These are phyloP conservation scores for Gamsiella multidivaricata DNA, from an alignment of 192 early-diverging fungal genomes.

Conservation along the genomic window DNA sequence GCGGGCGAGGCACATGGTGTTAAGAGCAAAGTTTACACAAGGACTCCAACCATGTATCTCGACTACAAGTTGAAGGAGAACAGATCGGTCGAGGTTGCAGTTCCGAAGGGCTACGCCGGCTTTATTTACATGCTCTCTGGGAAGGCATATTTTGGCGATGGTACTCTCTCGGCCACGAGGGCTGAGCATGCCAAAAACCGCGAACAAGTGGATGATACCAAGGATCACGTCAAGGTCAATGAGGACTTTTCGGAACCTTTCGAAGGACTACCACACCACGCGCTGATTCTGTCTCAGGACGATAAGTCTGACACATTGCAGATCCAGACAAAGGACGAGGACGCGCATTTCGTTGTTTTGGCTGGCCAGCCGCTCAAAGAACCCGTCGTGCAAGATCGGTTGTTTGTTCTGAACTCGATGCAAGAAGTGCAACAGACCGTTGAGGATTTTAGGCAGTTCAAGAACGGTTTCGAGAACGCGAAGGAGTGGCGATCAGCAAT, in stretches of 20 bases:
- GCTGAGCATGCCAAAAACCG: no score
- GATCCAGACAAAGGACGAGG: slow-evolving; percentile 18
- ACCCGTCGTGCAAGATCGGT: slow-evolving; percentile 70
- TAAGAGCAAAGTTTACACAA: slow-evolving; percentile 75
- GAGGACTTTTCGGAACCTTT: slow-evolving; percentile 39
- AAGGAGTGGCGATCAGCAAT: slow-evolving; percentile 62
- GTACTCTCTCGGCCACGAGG: slow-evolving; percentile 53
- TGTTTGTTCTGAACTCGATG: slow-evolving; percentile 73
- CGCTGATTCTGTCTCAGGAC: slow-evolving; percentile 26
- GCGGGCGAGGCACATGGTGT: slow-evolving; percentile 84
- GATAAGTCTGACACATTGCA: slow-evolving; percentile 13
- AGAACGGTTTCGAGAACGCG: slow-evolving; percentile 80
- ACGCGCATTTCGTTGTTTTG: slow-evolving; percentile 36
- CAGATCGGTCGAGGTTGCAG: slow-evolving; percentile 62
- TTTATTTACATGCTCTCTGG: slow-evolving; percentile 75
- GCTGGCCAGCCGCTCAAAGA: slow-evolving; percentile 56
- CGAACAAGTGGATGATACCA: slow-evolving; percentile 4
- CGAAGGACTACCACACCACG: slow-evolving; percentile 52
- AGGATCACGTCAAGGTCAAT: slow-evolving; percentile 41
- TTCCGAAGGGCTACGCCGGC: slow-evolving; percentile 66
- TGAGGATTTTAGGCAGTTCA: slow-evolving; percentile 66
- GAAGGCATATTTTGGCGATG: slow-evolving; percentile 61
- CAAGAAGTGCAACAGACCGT: slow-evolving; percentile 62
- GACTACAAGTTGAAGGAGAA: slow-evolving; percentile 75
- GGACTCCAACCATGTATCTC: slow-evolving; percentile 83